Base-by-base conservation (phyloP, 441 rosid species). In the Erysimum cheiri region DNA sequence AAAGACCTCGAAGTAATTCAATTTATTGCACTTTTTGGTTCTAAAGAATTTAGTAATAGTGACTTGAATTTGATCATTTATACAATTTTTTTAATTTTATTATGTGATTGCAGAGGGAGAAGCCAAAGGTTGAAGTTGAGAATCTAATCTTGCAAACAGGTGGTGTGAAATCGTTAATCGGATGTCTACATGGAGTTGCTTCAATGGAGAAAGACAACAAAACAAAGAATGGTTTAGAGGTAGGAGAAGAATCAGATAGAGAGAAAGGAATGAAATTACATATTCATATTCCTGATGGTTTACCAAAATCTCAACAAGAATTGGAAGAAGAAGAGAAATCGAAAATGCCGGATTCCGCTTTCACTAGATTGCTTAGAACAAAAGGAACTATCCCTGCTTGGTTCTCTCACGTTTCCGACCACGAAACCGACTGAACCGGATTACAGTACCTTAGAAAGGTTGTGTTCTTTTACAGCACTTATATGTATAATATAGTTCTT, bases 341-440 rank as follows among this genome's bases (percentile, higher is more conserved):
- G n/a, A 84, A 62, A 77, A 79, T 89, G 97, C 91, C 92, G 0
- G 94, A 92, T 72, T 89, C 93, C 0, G 80, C 87, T 1, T 88
- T 48, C 71, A 89, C 94, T 0, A 82, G 82, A 70, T 64, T 92
- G 71, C 94, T 89, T 73, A 83, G 94, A 67, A 32, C 67, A 13
- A 89, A 76, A 69, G 96, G 90, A 40, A 84, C 69, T 14, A 15
- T 15, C 67, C 95, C 95, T 44, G 88, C 89, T 41, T 89, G 93
- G 93, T 91, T 85, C 79, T 80, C 96, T 36, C 90, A 78, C 28
- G 77, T 56, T 40, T 92, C 97, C 6, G 92, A 88, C 75, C 93
- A 85, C 10, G 89, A 86, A 74, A 85, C 90, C 32, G 86, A 84
- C 78, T 85, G 73, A 83, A 55, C 2, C 1, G 8, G 33, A 26